Evolutionary conservation across 768 basidiomycete species (phyloP).

Genomic region (Boletus coccyginus): DNA sequence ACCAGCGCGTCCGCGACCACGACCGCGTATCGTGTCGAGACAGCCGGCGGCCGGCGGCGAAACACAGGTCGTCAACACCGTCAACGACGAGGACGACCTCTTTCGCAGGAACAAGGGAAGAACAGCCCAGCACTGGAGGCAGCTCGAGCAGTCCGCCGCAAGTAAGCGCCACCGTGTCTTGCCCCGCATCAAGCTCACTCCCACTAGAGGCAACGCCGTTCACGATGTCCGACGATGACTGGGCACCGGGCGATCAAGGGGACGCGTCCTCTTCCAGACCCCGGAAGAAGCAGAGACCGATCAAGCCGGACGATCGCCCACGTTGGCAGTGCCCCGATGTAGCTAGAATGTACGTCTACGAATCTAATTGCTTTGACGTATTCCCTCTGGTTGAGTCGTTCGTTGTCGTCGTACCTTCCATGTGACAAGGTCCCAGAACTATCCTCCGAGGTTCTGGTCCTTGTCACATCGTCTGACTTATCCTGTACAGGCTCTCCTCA

Average conservation of each 20-base stretch:
- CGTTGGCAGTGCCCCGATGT: constrained; percentile 44
- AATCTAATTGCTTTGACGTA: background rate
- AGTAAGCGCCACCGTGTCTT: constrained; percentile 37
- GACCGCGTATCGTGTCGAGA: constrained; percentile 45
- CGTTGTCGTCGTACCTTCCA: background rate
- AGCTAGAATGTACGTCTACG: constrained; percentile 39
- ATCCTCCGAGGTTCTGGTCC: constrained; percentile 8
- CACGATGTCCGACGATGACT: constrained; percentile 21
- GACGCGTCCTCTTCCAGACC: constrained; percentile 33
- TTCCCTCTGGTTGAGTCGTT: background rate
- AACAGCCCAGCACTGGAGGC: constrained; percentile 55
- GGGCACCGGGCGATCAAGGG: constrained; percentile 15
- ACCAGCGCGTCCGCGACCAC: constrained; percentile 44
- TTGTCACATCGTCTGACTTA: constrained; percentile 7
- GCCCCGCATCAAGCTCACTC: background rate
- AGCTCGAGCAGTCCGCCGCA: constrained; percentile 53
- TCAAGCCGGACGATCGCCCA: constrained; percentile 30
- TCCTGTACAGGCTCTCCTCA: constrained; percentile 30
- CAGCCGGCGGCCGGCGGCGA: constrained; percentile 8
- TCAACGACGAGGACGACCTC: constrained; percentile 60
- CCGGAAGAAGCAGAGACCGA: constrained; percentile 38
- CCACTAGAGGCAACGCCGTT: constrained; percentile 25
- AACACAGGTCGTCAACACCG: constrained; percentile 3
- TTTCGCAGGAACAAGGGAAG: constrained; percentile 68
- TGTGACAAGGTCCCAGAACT: constrained; percentile 13